A percentile compares a stretch with the other conserved stretches of the same genome.
Conservation (phyloP, 2,329 filamentous ascomycete genomes). For the Zymoseptoria ardabiliae region DNA sequence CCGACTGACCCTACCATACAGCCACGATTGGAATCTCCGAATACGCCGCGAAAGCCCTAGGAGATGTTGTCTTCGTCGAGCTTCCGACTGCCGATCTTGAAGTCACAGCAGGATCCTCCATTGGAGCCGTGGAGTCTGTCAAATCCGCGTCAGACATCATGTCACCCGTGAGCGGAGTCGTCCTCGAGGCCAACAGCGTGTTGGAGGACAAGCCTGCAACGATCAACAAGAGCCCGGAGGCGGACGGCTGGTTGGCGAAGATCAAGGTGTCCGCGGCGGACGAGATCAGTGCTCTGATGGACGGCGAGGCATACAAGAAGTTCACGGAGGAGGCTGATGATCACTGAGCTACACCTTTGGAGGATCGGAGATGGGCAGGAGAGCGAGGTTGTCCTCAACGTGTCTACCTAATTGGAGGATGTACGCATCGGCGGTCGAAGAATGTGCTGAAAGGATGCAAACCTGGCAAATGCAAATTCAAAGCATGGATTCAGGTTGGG, state of each 20-base stretch:
- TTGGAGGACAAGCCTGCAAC: slow-evolving; percentile 79
- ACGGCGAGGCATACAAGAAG: slow-evolving; percentile 65
- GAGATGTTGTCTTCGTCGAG: slow-evolving; percentile 96
- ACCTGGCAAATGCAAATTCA: background rate
- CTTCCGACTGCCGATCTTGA: slow-evolving; percentile 66
- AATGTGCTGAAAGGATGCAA: background rate
- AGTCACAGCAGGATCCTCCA: slow-evolving; percentile 68
- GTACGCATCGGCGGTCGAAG: background rate
- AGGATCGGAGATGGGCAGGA: background rate
- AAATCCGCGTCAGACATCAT: slow-evolving; percentile 98
- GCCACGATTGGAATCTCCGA: slow-evolving; percentile 74
- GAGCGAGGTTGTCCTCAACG: background rate
- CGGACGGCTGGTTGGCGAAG: slow-evolving; percentile 88
- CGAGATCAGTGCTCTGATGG: slow-evolving; percentile 72
- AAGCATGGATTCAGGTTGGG: background rate
- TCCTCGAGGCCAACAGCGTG: slow-evolving; percentile 63
- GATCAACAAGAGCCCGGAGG: slow-evolving; percentile 87
- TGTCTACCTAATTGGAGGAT: background rate
- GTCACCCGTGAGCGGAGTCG: slow-evolving; percentile 70
- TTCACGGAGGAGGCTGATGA: slow-evolving; percentile 53
- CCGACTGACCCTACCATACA: slow-evolving; percentile 25
- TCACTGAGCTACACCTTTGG: slow-evolving; percentile 4
- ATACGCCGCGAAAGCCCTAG: slow-evolving; percentile 86
- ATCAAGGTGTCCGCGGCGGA: slow-evolving; percentile 64
- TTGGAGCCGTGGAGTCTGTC: slow-evolving; percentile 95